Percentiles rank a stretch among this genome's conserved stretches.
Evolutionary conservation across 352 stramenopile species (phyloP).

Genomic region (Phytophthora palmivora): DNA sequence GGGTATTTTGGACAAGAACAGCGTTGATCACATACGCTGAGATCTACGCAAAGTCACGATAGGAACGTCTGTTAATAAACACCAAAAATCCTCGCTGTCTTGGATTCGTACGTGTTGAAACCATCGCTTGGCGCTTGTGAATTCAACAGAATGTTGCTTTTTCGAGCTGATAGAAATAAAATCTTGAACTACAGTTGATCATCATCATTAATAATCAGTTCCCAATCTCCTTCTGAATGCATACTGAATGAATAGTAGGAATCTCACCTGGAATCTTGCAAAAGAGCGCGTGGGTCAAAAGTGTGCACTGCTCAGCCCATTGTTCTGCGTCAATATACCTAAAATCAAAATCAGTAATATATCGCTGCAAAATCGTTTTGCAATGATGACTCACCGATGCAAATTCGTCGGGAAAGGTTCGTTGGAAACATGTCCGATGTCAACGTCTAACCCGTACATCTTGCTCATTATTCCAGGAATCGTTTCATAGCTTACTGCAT

Average conservation of each 20-base stretch:
- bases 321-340: constrained; percentile 66
- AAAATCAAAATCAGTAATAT: constrained; percentile 7
- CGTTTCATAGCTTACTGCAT: constrained; percentile 35
- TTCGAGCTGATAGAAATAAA: constrained; percentile 69
- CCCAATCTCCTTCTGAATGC: neutral
- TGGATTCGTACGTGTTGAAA: constrained; percentile 78
- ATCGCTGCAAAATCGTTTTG: neutral
- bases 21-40: constrained; percentile 87
- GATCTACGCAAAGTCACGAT: constrained; percentile 43
- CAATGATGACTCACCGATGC: constrained; percentile 32
- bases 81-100: neutral
- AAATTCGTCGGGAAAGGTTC: constrained; percentile 38
- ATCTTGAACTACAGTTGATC: constrained; percentile 62
- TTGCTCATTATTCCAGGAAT: constrained; percentile 41
- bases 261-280: constrained; percentile 74
- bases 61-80: constrained; percentile 2
- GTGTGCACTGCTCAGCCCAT: constrained; percentile 80
- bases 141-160: constrained; percentile 58
- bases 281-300: constrained; percentile 84
- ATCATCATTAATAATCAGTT: constrained; percentile 3
- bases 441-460: constrained; percentile 27
- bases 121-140: constrained; percentile 75
- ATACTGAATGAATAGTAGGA: neutral
- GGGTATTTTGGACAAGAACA: constrained; percentile 72
- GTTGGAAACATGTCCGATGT: constrained; percentile 2